phyloP scores from a whole-genome alignment of 805 yeast genomes.

The Candida mattraensis region DNA sequence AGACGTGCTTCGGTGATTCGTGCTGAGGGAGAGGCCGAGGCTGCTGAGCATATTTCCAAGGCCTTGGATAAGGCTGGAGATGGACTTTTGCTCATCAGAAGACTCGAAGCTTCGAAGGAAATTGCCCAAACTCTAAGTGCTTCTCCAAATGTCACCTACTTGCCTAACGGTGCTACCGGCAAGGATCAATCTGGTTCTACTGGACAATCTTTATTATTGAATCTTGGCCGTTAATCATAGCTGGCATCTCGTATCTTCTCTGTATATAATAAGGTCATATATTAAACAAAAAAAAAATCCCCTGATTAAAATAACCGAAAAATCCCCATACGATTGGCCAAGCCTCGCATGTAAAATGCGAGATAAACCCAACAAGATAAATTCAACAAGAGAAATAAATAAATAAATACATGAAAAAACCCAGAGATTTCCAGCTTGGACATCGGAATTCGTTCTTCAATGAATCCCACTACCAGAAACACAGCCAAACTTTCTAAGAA shows the following conservation, averaged over 20 bases:
- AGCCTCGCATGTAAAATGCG: too few relatives aligned
- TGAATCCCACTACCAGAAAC: neutral
- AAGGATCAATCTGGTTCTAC: slow-evolving; percentile 40
- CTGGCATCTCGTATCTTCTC: too few relatives aligned
- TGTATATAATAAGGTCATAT: neutral
- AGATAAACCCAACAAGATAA: too few relatives aligned
- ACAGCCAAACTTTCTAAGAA: slow-evolving; percentile 9
- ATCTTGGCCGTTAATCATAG: slow-evolving; percentile 70
- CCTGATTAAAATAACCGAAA: too few relatives aligned
- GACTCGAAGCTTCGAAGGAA: slow-evolving; percentile 95
- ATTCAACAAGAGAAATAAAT: too few relatives aligned
- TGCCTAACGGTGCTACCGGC: slow-evolving; percentile 56
- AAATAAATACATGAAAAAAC: too few relatives aligned
- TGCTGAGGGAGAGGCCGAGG: slow-evolving; percentile 99
- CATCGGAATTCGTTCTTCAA: slow-evolving; percentile 1
- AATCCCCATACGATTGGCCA: too few relatives aligned
- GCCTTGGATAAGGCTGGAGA: slow-evolving; percentile 95
- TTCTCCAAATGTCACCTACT: slow-evolving; percentile 83
- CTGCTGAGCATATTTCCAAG: slow-evolving; percentile 91
- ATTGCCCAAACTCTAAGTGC: slow-evolving; percentile 85
- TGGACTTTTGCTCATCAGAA: slow-evolving; percentile 87
- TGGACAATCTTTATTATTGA: slow-evolving; percentile 60
- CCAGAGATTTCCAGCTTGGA: too few relatives aligned
- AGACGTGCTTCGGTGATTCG: slow-evolving; percentile 91
- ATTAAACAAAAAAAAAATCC: too few relatives aligned